A percentile compares a stretch with the other conserved stretches of the same genome.
Evolutionary conservation across 192 early-diverging fungal species (phyloP).

Genomic region (Gonapodya prolifera): DNA sequence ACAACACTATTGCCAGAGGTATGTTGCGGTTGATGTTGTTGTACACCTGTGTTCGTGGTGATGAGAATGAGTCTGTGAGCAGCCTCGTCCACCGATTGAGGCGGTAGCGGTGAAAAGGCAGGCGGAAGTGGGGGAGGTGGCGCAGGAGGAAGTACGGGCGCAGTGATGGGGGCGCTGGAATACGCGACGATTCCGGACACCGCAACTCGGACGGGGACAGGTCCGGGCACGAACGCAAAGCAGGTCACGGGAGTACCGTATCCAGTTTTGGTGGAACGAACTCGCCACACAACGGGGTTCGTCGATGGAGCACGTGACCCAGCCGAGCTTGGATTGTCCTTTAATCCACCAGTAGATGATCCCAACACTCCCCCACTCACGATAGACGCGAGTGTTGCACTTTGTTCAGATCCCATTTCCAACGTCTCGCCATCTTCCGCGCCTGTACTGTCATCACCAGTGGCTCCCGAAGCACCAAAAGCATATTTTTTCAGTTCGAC

Average conservation of each 20-base stretch:
- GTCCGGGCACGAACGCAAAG: not conserved
- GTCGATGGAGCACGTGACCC: not conserved
- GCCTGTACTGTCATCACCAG: not conserved
- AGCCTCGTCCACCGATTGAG: not conserved
- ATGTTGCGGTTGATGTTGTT: not conserved
- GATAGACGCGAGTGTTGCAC: conserved; percentile 17
- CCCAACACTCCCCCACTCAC: too few species aligned
- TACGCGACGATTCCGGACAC: not conserved
- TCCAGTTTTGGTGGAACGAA: not conserved
- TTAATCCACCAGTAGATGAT: too few species aligned
- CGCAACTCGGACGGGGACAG: not conserved
- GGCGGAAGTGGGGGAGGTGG: not conserved
- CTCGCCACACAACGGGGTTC: not conserved
- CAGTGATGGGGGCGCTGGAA: too few species aligned
- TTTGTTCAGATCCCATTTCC: conserved; percentile 31
- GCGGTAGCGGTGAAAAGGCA: not conserved
- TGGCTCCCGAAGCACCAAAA: conserved; percentile 6
- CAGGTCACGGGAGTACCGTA: conserved; percentile 1
- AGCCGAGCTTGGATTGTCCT: not conserved
- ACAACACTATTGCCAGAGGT: not conserved
- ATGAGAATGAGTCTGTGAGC: not conserved
- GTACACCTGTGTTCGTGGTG: not conserved
- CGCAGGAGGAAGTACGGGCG: too few species aligned
- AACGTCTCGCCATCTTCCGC: conserved; percentile 26
- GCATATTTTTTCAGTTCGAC: conserved; percentile 8